A percentile compares a stretch with the other conserved stretches of the same genome.
Evolutionary conservation across 2,329 filamentous ascomycete species (phyloP).

Genomic region (Incumbomyces delicatus): DNA sequence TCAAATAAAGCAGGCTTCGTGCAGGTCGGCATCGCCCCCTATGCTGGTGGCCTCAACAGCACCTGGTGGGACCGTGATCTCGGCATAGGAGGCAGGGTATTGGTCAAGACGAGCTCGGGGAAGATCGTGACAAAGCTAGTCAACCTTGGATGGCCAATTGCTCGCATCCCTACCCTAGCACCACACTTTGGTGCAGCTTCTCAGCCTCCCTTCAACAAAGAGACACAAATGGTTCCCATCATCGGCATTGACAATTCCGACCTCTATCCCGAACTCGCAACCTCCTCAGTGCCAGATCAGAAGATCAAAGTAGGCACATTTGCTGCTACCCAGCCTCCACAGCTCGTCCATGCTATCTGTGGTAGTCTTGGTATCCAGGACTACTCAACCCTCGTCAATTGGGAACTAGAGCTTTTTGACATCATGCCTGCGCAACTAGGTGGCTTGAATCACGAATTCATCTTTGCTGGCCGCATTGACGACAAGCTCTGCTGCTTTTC

Average conservation of each 20-base stretch:
- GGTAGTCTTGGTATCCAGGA: constrained; percentile 65
- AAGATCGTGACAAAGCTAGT: constrained; percentile 76
- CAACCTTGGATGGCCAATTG: constrained; percentile 90
- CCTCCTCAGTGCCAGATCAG: constrained; percentile 10
- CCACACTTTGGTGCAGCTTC: constrained; percentile 79
- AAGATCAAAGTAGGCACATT: constrained; percentile 53
- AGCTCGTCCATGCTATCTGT: constrained; percentile 73
- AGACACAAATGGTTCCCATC: constrained; percentile 90
- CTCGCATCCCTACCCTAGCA: constrained; percentile 80
- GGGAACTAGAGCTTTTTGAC: constrained; percentile 95
- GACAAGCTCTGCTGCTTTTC: constrained; percentile 97
- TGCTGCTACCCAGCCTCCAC: constrained; percentile 70
- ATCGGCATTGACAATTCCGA: constrained; percentile 75
- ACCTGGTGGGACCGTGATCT: constrained; percentile 98
- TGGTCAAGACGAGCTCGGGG: constrained; percentile 60
- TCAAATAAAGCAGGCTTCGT: constrained; percentile 76
- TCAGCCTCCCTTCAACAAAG: constrained; percentile 61
- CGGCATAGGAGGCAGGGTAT: constrained; percentile 76
- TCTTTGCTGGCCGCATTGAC: constrained; percentile 90
- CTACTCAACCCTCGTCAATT: constrained; percentile 72
- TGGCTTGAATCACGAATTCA: constrained; percentile 83
- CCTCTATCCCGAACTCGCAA: constrained; percentile 25
- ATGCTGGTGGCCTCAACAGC: constrained; percentile 73
- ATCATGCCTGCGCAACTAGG: constrained; percentile 73
- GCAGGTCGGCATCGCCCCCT: constrained; percentile 85